Conservation (phyloP, 2,329 filamentous ascomycete species). For the Aspergillus transmontanensis region DNA sequence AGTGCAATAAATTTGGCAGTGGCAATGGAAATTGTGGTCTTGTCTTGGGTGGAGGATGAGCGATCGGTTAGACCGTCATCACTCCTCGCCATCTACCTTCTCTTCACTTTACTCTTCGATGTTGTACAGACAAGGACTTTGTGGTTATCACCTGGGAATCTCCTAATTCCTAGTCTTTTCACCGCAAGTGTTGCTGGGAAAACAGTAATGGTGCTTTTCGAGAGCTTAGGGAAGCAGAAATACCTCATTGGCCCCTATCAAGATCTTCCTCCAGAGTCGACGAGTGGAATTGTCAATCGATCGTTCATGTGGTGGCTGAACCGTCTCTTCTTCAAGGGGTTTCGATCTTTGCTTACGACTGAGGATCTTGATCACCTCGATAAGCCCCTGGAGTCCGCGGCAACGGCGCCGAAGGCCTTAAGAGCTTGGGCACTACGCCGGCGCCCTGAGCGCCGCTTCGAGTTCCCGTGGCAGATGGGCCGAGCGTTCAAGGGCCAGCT, state of each 20-base stretch:
- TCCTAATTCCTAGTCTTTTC: slow-evolving; percentile 35
- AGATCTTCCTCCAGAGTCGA: too few species aligned
- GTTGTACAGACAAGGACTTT: slow-evolving; percentile 43
- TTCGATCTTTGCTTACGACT: not conserved
- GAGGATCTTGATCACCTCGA: slow-evolving; percentile 2
- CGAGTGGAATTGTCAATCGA: too few species aligned
- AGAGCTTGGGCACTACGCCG: not conserved
- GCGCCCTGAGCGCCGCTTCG: not conserved
- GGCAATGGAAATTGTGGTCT: slow-evolving; percentile 3
- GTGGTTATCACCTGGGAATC: slow-evolving; percentile 24
- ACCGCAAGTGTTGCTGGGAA: slow-evolving; percentile 22
- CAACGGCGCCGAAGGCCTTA: not conserved
- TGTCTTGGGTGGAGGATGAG: slow-evolving; percentile 22
- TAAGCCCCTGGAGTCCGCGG: not conserved
- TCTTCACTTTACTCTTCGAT: slow-evolving; percentile 46
- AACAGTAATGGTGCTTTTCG: too few species aligned
- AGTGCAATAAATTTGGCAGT: slow-evolving; percentile 8
- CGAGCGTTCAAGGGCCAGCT: slow-evolving; percentile 16
- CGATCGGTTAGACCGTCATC: slow-evolving; percentile 26
- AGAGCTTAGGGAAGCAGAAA: too few species aligned
- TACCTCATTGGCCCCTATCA: too few species aligned
- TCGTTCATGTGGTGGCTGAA: too few species aligned
- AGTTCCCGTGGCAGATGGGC: not conserved
- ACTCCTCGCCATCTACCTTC: slow-evolving; percentile 42
- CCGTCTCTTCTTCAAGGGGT: not conserved